Evolutionary conservation across 495 filamentous ascomycete species (phyloP).

Genomic region (Talaromyces adpressus): DNA sequence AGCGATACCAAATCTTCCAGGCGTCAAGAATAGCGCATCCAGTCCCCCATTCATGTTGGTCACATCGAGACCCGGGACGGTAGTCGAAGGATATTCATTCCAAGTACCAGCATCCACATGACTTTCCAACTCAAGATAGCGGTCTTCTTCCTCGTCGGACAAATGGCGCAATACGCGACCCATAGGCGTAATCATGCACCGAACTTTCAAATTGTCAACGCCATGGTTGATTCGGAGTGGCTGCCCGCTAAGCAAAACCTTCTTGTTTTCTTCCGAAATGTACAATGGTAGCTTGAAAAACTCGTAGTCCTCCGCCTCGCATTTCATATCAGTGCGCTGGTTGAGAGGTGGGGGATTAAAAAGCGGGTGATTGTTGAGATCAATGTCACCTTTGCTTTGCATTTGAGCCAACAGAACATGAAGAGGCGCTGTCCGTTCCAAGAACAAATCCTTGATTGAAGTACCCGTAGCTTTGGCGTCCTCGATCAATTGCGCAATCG

Average conservation of each 20-base stretch:
- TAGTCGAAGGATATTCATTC: constrained; percentile 21
- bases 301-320: constrained; percentile 37
- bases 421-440: constrained; percentile 32
- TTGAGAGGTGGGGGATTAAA: constrained; percentile 48
- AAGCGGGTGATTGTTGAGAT: constrained; percentile 43
- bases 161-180: constrained; percentile 74
- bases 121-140: constrained; percentile 68
- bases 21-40: constrained; percentile 35
- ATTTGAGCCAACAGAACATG: constrained; percentile 42
- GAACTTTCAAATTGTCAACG: constrained; percentile 31
- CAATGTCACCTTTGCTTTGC: constrained; percentile 39
- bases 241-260: constrained; percentile 33
- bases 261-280: constrained; percentile 34
- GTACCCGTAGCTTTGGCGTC: constrained; percentile 29
- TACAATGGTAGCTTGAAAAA: constrained; percentile 28
- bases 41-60: constrained; percentile 37
- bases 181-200: constrained; percentile 66
- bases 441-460: constrained; percentile 31
- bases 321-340: constrained; percentile 45
- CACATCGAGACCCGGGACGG: constrained; percentile 27
- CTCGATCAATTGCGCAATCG: constrained; percentile 32
- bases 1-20: constrained; percentile 37
- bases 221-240: constrained; percentile 28
- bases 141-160: constrained; percentile 65
- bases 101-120: constrained; percentile 34